phyloP scores from a whole-genome alignment of 805 yeast genomes.

The Blastobotrys parvus region DNA sequence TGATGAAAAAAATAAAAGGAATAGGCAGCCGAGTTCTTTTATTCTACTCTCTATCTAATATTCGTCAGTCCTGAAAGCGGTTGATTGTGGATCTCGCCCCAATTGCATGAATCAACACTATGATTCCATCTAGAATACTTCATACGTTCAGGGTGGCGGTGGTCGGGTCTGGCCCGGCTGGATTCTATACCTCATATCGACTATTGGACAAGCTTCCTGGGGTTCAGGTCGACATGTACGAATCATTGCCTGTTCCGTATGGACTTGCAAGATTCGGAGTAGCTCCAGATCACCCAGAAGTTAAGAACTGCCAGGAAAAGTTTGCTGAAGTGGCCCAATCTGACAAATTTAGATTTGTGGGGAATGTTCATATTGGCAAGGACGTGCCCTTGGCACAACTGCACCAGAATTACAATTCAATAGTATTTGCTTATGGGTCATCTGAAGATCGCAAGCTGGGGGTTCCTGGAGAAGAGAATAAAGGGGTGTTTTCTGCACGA shows the following conservation, averaged over 20 bases:
- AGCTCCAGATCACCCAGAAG: conserved; percentile 99
- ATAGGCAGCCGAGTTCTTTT: too few relatives aligned
- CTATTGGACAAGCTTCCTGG: conserved; percentile 44
- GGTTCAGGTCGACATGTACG: conserved; percentile 64
- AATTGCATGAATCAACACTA: too few relatives aligned
- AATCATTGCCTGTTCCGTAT: conserved; percentile 78
- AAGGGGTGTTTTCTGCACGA: conserved; percentile 72
- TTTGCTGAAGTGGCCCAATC: conserved; percentile 42
- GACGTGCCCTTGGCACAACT: conserved; percentile 44
- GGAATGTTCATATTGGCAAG: conserved; percentile 62
- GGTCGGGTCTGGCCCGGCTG: conserved; percentile 95
- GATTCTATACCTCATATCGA: conserved; percentile 80
- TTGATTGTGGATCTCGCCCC: too few relatives aligned
- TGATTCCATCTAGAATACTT: too few relatives aligned
- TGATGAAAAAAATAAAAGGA: too few relatives aligned
- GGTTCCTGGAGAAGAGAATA: conserved; percentile 48
- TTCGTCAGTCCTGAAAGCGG: too few relatives aligned
- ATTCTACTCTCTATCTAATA: too few relatives aligned
- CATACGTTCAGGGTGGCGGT: conserved; percentile 45
- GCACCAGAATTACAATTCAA: conserved; percentile 53
- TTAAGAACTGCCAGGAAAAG: conserved; percentile 62
- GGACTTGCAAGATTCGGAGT: conserved; percentile 92
- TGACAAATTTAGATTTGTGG: conserved; percentile 45
- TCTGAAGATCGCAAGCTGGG: conserved; percentile 43
- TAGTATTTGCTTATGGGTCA: conserved; percentile 77